These are phyloP conservation scores for Pleurotus eryngii DNA, from an alignment of 768 basidiomycete genomes.

Conservation along the genomic window DNA sequence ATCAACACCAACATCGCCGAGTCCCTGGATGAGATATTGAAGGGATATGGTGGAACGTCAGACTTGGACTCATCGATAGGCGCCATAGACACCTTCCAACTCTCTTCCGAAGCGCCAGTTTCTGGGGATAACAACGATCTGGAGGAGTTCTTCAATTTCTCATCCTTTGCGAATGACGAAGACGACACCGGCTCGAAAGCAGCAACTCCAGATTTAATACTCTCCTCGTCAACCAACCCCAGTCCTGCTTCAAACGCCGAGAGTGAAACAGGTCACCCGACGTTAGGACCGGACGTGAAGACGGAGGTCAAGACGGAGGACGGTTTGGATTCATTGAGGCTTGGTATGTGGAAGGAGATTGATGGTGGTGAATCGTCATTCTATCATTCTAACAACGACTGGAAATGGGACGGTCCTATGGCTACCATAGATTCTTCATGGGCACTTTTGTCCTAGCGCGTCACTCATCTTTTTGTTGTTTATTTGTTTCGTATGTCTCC, in stretches of 20 bases:
- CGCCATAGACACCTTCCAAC: constrained; percentile 11
- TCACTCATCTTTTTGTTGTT: constrained; percentile 30
- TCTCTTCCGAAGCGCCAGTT: constrained; percentile 16
- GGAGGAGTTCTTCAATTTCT: constrained; percentile 67
- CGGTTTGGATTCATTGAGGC: constrained; percentile 48
- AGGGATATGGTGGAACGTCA: constrained; percentile 39
- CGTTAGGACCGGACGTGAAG: constrained; percentile 46
- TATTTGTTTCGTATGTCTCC: constrained; percentile 19
- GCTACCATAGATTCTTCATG: constrained; percentile 62
- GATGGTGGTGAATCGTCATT: constrained; percentile 75
- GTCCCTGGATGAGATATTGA: constrained; percentile 61
- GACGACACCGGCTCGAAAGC: constrained; percentile 61
- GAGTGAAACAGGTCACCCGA: constrained; percentile 45
- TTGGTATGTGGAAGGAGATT: constrained; percentile 65
- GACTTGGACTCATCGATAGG: constrained; percentile 35
- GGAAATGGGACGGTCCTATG: constrained; percentile 78
- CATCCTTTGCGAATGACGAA: constrained; percentile 57
- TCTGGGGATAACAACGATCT: constrained; percentile 42
- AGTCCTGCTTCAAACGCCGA: constrained; percentile 76
- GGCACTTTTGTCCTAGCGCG: constrained; percentile 63
- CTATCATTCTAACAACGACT: constrained; percentile 49
- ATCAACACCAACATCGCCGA: constrained; percentile 49
- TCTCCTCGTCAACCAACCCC: constrained; percentile 69
- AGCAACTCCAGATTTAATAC: constrained; percentile 71
- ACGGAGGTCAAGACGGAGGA: constrained; percentile 63